Conservation (phyloP, 176 grass and related monocot genomes). For the Avena atlantica region DNA sequence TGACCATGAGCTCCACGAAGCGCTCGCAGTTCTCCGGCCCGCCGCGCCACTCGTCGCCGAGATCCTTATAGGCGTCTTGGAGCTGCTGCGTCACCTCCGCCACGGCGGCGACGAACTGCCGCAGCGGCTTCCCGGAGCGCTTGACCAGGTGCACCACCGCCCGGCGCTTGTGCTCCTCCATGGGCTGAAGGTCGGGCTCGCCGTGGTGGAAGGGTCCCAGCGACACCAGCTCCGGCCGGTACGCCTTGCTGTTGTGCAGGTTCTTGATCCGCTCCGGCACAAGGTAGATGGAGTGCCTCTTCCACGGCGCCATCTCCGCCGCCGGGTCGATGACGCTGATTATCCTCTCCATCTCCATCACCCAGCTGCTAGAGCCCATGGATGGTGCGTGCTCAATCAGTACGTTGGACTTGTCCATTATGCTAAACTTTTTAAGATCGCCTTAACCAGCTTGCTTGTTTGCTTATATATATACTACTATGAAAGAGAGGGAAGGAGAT, state of each 20-base stretch:
- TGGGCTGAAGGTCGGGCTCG: slow-evolving; percentile 33
- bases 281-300: slow-evolving; percentile 43
- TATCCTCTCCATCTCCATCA: slow-evolving; percentile 24
- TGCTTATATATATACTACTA: neutral
- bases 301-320: slow-evolving; percentile 43
- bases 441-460: neutral
- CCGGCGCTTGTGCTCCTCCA: slow-evolving; percentile 66
- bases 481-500: too few species aligned
- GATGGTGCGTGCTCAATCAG: neutral
- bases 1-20: slow-evolving; percentile 60
- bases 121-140: slow-evolving; percentile 14
- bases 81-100: slow-evolving; percentile 29
- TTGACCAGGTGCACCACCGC: slow-evolving; percentile 48
- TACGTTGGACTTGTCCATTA: neutral
- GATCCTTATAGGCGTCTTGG: slow-evolving; percentile 33
- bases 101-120: slow-evolving; percentile 30
- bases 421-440: neutral
- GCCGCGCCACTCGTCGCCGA: slow-evolving; percentile 39
- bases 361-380: slow-evolving; percentile 29
- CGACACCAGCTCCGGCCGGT: slow-evolving; percentile 47
- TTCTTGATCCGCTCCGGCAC: slow-evolving; percentile 51
- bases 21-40: neutral
- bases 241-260: slow-evolving; percentile 31
- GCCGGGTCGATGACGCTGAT: slow-evolving; percentile 4
- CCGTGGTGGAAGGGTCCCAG: slow-evolving; percentile 63